Percentiles rank a stretch among this genome's conserved stretches.
These are phyloP conservation scores for Tolypocladium tundrense DNA, from an alignment of 2,329 filamentous ascomycete species.

Conservation along the genomic window DNA sequence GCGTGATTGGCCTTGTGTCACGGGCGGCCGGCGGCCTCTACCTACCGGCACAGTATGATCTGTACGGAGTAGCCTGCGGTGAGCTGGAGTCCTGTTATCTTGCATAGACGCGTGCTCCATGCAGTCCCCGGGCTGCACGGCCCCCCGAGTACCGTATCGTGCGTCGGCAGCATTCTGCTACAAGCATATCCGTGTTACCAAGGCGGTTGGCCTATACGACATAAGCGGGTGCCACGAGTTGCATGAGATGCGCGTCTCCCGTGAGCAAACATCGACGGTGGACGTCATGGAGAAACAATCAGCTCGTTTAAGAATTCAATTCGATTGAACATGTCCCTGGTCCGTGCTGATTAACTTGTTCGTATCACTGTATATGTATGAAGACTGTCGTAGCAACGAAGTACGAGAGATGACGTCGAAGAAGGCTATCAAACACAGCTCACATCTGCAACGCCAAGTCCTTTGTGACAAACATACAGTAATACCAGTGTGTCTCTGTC, in stretches of 20 bases:
- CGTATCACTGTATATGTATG: too few relatives aligned
- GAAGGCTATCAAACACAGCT: too few relatives aligned
- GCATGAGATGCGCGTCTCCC: background rate
- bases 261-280: background rate
- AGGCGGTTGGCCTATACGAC: background rate
- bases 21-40: background rate
- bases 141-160: background rate
- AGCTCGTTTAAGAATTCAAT: too few relatives aligned
- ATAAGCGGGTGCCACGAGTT: background rate
- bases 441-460: too few relatives aligned
- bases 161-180: background rate
- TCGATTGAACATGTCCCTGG: too few relatives aligned
- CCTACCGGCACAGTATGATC: background rate
- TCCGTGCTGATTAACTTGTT: too few relatives aligned
- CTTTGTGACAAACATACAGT: too few relatives aligned
- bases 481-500: too few relatives aligned
- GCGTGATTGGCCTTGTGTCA: background rate
- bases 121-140: background rate
- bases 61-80: background rate
- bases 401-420: too few relatives aligned
- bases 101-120: background rate
- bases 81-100: background rate
- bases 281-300: background rate
- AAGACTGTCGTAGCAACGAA: too few relatives aligned
- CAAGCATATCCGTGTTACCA: background rate